phyloP scores from a whole-genome alignment of 2,329 filamentous ascomycete genomes.

The Myriosclerotinia curreyana region DNA sequence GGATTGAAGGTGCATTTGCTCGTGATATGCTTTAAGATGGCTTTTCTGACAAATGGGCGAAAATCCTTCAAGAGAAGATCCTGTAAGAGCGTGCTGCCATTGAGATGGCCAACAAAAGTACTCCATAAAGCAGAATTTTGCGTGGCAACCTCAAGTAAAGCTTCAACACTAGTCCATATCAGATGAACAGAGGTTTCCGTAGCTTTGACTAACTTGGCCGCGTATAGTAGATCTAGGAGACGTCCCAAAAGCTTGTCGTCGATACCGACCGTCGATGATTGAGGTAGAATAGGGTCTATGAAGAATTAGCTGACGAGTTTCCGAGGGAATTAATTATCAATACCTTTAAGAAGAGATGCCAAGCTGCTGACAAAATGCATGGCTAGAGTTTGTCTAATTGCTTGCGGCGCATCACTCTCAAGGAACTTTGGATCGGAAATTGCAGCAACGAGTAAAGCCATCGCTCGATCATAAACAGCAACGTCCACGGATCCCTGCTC shows the following conservation, averaged over 20 bases:
- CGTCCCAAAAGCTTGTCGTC: slow-evolving; percentile 38
- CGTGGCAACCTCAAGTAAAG: slow-evolving; percentile 49
- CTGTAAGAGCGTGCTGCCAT: slow-evolving; percentile 42
- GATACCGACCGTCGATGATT: slow-evolving; percentile 39
- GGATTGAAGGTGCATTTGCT: slow-evolving; percentile 36
- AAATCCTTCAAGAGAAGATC: slow-evolving; percentile 46
- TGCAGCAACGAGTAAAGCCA: slow-evolving; percentile 57
- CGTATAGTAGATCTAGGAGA: slow-evolving; percentile 36
- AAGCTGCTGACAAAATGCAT: slow-evolving; percentile 57
- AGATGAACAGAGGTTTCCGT: slow-evolving; percentile 39
- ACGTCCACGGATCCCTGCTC: slow-evolving; percentile 34
- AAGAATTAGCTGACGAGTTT: slow-evolving; percentile 34
- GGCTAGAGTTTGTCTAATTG: slow-evolving; percentile 50
- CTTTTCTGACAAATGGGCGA: slow-evolving; percentile 38
- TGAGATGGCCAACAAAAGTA: slow-evolving; percentile 41
- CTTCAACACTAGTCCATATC: slow-evolving; percentile 46
- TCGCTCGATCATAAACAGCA: slow-evolving; percentile 44
- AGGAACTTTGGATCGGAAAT: slow-evolving; percentile 57
- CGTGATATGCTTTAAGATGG: slow-evolving; percentile 35
- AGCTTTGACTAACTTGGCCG: slow-evolving; percentile 27
- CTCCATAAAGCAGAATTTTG: slow-evolving; percentile 48
- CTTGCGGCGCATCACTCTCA: slow-evolving; percentile 44
- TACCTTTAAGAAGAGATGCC: slow-evolving; percentile 54
- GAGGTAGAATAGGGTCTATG: slow-evolving; percentile 41
- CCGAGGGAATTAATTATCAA: not conserved